Percentiles rank a stretch among this genome's conserved stretches.
phyloP scores from a whole-genome alignment of 2,329 filamentous ascomycete species.

The Shiraia bambusicola region DNA sequence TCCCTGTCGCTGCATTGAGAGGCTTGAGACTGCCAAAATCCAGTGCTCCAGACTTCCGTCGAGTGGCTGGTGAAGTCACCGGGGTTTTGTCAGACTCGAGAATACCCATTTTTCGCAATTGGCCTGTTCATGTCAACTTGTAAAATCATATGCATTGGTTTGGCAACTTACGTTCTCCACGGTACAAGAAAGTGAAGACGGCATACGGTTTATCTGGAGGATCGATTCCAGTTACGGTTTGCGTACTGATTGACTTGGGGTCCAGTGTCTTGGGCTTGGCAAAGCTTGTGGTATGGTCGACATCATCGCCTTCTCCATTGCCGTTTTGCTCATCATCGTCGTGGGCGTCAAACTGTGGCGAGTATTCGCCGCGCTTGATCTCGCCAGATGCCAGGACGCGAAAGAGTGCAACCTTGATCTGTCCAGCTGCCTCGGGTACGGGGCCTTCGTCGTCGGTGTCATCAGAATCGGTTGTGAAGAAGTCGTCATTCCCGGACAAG shows the following conservation, averaged over 20 bases:
- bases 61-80: conserved; percentile 61
- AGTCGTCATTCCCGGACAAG: conserved; percentile 68
- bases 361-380: conserved; percentile 97
- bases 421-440: conserved; percentile 85
- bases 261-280: conserved; percentile 95
- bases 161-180: conserved; percentile 77
- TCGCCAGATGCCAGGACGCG: conserved; percentile 92
- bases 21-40: conserved; percentile 85
- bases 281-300: conserved; percentile 97
- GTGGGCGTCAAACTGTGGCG: conserved; percentile 93
- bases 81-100: conserved; percentile 66
- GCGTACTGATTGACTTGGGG: conserved; percentile 95
- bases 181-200: conserved; percentile 96
- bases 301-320: conserved; percentile 69
- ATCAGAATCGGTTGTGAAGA: conserved; percentile 63
- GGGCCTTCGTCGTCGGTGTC: conserved; percentile 79
- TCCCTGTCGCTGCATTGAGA: conserved; percentile 74
- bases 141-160: conserved; percentile 9
- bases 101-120: conserved; percentile 96
- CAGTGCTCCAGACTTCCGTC: conserved; percentile 77
- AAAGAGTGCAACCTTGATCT: conserved; percentile 98
- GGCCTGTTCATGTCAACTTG: conserved; percentile 64
- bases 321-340: conserved; percentile 79
- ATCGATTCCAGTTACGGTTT: conserved; percentile 98
- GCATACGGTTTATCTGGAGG: conserved; percentile 95